Evolutionary conservation across 2,329 filamentous ascomycete species (phyloP).

Genomic region (Neodidymelliopsis sp.): DNA sequence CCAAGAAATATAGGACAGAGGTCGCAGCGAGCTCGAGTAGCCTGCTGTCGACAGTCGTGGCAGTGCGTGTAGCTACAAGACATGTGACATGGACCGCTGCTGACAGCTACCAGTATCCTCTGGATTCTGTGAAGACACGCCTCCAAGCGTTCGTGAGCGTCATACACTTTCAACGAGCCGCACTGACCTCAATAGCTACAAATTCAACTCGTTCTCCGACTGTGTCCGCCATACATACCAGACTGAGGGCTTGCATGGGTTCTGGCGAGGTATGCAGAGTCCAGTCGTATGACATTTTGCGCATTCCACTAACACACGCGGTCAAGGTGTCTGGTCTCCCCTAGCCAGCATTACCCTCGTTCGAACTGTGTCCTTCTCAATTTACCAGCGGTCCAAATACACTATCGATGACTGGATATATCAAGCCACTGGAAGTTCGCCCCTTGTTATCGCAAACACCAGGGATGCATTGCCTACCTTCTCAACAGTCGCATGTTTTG

Average conservation of each 20-base stretch:
- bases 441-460: constrained; percentile 75
- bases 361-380: constrained; percentile 78
- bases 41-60: constrained; percentile 77
- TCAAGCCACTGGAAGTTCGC: constrained; percentile 70
- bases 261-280: constrained; percentile 60
- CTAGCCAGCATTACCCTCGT: constrained; percentile 80
- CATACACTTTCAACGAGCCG: neutral
- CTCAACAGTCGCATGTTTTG: constrained; percentile 78
- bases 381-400: constrained; percentile 81
- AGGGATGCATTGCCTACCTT: constrained; percentile 74
- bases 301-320: constrained; percentile 20
- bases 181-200: constrained; percentile 60
- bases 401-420: constrained; percentile 75
- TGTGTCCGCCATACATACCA: constrained; percentile 78
- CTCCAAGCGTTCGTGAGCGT: constrained; percentile 71
- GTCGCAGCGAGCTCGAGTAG: constrained; percentile 80
- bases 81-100: constrained; percentile 2
- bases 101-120: constrained; percentile 66
- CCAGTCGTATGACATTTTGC: neutral
- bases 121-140: constrained; percentile 88
- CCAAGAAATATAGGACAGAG: constrained; percentile 81
- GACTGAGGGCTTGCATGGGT: constrained; percentile 58
- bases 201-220: constrained; percentile 75
- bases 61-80: constrained; percentile 54
- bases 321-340: constrained; percentile 75